These are phyloP conservation scores for Blastobotrys americana DNA, from an alignment of 805 yeast species.

Conservation along the genomic window DNA sequence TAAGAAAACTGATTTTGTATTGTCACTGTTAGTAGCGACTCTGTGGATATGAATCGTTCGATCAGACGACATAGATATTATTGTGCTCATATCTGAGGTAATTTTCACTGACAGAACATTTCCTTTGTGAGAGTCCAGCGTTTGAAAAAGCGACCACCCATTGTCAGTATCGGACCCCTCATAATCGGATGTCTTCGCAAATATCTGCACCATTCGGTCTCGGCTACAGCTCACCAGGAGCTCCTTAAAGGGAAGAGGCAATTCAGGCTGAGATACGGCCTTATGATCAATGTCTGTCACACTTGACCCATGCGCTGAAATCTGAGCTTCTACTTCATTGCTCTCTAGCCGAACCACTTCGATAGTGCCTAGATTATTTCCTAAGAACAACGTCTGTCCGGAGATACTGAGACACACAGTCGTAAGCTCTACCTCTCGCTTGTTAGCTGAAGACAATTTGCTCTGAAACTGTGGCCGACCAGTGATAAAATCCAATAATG, in stretches of 20 bases:
- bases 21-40: constrained; percentile 23
- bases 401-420: neutral
- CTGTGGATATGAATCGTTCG: constrained; percentile 51
- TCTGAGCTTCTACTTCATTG: neutral
- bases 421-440: constrained; percentile 3
- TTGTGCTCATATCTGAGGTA: constrained; percentile 23
- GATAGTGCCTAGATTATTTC: constrained; percentile 10
- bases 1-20: constrained; percentile 17
- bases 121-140: constrained; percentile 53
- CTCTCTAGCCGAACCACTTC: constrained; percentile 5
- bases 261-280: neutral
- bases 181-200: constrained; percentile 24
- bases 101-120: constrained; percentile 38
- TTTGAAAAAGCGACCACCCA: constrained; percentile 57
- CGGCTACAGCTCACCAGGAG: constrained; percentile 34
- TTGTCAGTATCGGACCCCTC: constrained; percentile 9
- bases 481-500: constrained; percentile 7
- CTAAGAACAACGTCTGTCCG: constrained; percentile 3
- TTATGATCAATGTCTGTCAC: constrained; percentile 17
- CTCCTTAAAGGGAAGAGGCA: too few relatives aligned
- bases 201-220: constrained; percentile 58
- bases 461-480: neutral
- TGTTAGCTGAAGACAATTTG: neutral
- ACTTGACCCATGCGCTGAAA: constrained; percentile 19
- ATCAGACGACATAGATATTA: constrained; percentile 55